Evolutionary conservation across 2,329 filamentous ascomycete genomes (phyloP).

Genomic region (Fusarium sp.): DNA sequence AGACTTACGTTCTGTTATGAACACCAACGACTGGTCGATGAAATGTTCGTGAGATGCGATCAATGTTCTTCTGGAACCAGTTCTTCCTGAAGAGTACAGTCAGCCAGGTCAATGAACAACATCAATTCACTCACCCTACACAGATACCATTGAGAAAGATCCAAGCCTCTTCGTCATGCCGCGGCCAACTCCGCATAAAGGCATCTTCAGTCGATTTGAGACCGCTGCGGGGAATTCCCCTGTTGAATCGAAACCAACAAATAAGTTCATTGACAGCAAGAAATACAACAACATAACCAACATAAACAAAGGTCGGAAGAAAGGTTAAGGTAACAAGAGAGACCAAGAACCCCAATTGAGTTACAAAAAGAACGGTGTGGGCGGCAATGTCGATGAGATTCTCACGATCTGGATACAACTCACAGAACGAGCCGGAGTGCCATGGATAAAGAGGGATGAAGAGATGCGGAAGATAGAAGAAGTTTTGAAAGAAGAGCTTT

Average conservation of each 20-base stretch:
- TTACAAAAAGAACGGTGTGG: slow-evolving; percentile 9
- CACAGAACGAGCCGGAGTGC: slow-evolving; percentile 9
- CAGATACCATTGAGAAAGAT: slow-evolving; percentile 41
- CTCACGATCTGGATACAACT: slow-evolving; percentile 21
- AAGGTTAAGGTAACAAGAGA: slow-evolving; percentile 6
- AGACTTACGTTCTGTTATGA: slow-evolving; percentile 30
- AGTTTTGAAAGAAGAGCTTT: slow-evolving; percentile 17
- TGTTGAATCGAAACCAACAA: slow-evolving; percentile 27
- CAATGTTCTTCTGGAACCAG: slow-evolving; percentile 36
- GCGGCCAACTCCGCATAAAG: slow-evolving; percentile 13
- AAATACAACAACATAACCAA: slow-evolving; percentile 5
- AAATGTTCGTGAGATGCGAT: slow-evolving; percentile 29
- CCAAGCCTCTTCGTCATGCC: slow-evolving; percentile 29
- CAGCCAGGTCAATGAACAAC: rapidly evolving
- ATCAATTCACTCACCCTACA: slow-evolving; percentile 1
- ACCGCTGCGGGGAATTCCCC: slow-evolving; percentile 13
- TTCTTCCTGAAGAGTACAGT: slow-evolving; percentile 6
- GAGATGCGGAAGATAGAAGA: slow-evolving; percentile 17
- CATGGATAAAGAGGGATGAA: slow-evolving; percentile 18
- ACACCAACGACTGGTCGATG: slow-evolving; percentile 29
- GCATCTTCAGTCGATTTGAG: slow-evolving; percentile 24
- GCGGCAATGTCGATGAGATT: slow-evolving; percentile 16
- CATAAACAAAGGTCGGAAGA: slow-evolving; percentile 7
- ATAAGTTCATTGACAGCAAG: slow-evolving; percentile 6
- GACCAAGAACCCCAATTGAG: slow-evolving; percentile 13